These are phyloP conservation scores for Fraxinus baroniana DNA, from an alignment of 305 asterid genomes.

Conservation along the genomic window DNA sequence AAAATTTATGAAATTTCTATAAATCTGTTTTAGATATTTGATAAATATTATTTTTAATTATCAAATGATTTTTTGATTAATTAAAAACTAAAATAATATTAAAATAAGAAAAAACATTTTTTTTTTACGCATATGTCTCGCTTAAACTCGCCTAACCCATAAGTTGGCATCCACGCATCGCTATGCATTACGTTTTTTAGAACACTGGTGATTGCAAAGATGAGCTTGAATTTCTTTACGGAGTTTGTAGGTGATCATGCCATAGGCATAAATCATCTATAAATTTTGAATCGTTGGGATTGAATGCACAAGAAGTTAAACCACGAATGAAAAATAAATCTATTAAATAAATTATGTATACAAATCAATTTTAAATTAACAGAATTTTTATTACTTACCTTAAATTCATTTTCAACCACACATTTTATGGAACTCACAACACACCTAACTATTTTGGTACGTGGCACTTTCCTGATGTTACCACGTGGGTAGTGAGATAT, in stretches of 20 bases:
- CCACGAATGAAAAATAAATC: conserved; percentile 3
- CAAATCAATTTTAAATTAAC: not conserved
- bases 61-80: too few species aligned
- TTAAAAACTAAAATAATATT: too few species aligned
- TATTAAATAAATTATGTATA: not conserved
- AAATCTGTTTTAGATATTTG: too few species aligned
- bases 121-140: too few species aligned
- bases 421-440: not conserved
- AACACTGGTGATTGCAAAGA: conserved; percentile 4
- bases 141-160: too few species aligned
- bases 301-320: not conserved
- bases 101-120: too few species aligned
- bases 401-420: not conserved
- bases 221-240: not conserved
- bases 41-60: too few species aligned
- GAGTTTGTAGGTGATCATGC: not conserved
- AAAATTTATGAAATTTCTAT: too few species aligned
- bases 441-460: not conserved
- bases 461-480: not conserved
- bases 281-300: not conserved
- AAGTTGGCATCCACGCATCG: too few species aligned
- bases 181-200: too few species aligned
- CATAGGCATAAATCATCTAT: not conserved
- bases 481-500: not conserved
- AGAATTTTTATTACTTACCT: not conserved